phyloP scores from a whole-genome alignment of 768 basidiomycete genomes.

The Dacryopinax primogenitus region DNA sequence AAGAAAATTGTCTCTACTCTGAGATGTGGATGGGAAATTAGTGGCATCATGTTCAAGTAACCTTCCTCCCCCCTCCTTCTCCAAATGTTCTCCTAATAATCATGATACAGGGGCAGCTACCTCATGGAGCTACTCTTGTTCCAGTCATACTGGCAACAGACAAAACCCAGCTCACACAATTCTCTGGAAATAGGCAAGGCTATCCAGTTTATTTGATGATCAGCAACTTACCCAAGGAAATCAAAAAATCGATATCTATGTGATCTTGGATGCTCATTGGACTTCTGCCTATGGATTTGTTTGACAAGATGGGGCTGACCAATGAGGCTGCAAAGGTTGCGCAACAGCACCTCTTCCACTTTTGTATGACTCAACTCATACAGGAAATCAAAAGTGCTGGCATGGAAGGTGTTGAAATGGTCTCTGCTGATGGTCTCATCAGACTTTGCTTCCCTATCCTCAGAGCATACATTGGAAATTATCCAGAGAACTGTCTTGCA shows the following conservation, averaged over 20 bases:
- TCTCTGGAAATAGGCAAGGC: constrained; percentile 24
- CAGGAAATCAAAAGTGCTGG: constrained; percentile 25
- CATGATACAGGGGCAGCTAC: constrained; percentile 14
- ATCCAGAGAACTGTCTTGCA: constrained; percentile 20
- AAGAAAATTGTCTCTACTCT: constrained; percentile 10
- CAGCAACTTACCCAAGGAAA: constrained; percentile 23
- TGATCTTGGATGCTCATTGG: constrained; percentile 21
- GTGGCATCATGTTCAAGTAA: constrained; percentile 21
- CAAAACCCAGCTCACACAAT: constrained; percentile 24
- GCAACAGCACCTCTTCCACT: constrained; percentile 26
- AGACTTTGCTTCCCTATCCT: constrained; percentile 27
- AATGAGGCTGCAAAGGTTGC: background rate
- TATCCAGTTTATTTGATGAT: constrained; percentile 28
- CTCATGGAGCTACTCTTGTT: constrained; percentile 19
- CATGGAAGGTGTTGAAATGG: constrained; percentile 24
- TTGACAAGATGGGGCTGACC: background rate
- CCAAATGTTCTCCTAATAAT: background rate
- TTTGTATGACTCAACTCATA: constrained; percentile 25
- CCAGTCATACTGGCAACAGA: constrained; percentile 26
- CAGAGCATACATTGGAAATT: constrained; percentile 21
- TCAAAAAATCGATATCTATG: constrained; percentile 18
- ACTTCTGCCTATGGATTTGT: constrained; percentile 20
- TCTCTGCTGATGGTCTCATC: constrained; percentile 28
- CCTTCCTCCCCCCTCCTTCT: background rate
- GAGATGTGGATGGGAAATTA: constrained; percentile 24